Percentiles rank a stretch among this genome's conserved stretches.
These are phyloP conservation scores for Serendipita sp. DNA, from an alignment of 768 basidiomycete genomes.

Conservation along the genomic window DNA sequence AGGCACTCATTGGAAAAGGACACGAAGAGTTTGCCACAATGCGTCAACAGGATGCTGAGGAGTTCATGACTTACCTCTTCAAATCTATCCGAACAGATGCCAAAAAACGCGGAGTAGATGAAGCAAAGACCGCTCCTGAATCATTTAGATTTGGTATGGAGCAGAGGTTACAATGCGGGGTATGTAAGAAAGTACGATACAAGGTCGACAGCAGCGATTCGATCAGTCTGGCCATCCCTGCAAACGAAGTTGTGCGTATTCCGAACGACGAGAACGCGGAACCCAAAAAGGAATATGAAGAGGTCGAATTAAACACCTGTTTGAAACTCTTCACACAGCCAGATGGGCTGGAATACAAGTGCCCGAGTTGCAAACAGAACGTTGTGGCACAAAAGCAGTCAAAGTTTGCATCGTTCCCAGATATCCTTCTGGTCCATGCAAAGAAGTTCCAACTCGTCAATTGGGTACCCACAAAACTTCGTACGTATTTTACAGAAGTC, in stretches of 20 bases:
- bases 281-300: slow-evolving; percentile 45
- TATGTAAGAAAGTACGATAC: slow-evolving; percentile 72
- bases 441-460: slow-evolving; percentile 90
- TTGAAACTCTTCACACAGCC: slow-evolving; percentile 39
- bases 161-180: slow-evolving; percentile 68
- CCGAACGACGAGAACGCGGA: slow-evolving; percentile 31
- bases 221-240: slow-evolving; percentile 68
- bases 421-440: slow-evolving; percentile 75
- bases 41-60: slow-evolving; percentile 93
- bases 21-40: slow-evolving; percentile 93
- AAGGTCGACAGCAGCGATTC: slow-evolving; percentile 59
- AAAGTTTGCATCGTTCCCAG: slow-evolving; percentile 73
- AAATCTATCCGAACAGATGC: slow-evolving; percentile 52
- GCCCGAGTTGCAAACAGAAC: slow-evolving; percentile 52
- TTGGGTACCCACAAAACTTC: slow-evolving; percentile 93
- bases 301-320: slow-evolving; percentile 45
- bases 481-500: slow-evolving; percentile 27
- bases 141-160: slow-evolving; percentile 72
- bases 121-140: slow-evolving; percentile 47
- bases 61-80: slow-evolving; percentile 76
- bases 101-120: slow-evolving; percentile 29
- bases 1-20: slow-evolving; percentile 77
- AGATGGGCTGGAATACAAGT: slow-evolving; percentile 67
- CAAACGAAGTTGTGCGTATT: slow-evolving; percentile 29
- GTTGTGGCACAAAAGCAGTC: slow-evolving; percentile 58